Conservation (phyloP, 805 yeast genomes). For the Metschnikowia vanudenii region DNA sequence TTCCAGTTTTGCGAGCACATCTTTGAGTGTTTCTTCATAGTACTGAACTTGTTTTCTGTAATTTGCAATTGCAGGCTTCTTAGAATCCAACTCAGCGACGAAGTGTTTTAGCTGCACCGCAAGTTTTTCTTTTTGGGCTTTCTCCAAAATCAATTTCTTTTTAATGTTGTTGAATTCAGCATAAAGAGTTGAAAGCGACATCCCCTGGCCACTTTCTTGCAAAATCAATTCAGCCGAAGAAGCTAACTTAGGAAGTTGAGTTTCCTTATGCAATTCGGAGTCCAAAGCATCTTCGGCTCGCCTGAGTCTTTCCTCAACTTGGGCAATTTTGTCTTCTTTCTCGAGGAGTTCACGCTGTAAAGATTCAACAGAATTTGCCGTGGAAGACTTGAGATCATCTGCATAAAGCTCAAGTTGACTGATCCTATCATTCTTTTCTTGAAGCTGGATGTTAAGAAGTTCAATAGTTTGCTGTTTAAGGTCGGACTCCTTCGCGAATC, state of each 20-base stretch:
- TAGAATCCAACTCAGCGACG: conserved; percentile 71
- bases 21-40: conserved; percentile 57
- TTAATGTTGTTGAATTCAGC: conserved; percentile 63
- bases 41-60: conserved; percentile 54
- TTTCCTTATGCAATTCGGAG: conserved; percentile 37
- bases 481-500: conserved; percentile 35
- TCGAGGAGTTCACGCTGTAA: conserved; percentile 37
- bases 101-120: conserved; percentile 70
- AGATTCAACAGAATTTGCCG: conserved; percentile 35
- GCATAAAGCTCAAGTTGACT: conserved; percentile 50
- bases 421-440: conserved; percentile 52
- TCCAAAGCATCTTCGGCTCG: conserved; percentile 43
- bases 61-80: conserved; percentile 73
- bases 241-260: conserved; percentile 45
- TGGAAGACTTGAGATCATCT: conserved; percentile 39
- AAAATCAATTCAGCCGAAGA: conserved; percentile 57
- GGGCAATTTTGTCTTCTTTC: conserved; percentile 33
- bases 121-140: conserved; percentile 65
- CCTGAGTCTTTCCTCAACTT: conserved; percentile 36
- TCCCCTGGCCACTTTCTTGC: conserved; percentile 43
- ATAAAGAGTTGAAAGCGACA: conserved; percentile 64
- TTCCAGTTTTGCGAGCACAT: conserved; percentile 51
- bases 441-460: conserved; percentile 51
- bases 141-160: conserved; percentile 66
- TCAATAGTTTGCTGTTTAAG: conserved; percentile 61